Evolutionary conservation across 1,284 basidiomycete species (phyloP).

Genomic region (Cutaneotrichosporon cyanovorans): DNA sequence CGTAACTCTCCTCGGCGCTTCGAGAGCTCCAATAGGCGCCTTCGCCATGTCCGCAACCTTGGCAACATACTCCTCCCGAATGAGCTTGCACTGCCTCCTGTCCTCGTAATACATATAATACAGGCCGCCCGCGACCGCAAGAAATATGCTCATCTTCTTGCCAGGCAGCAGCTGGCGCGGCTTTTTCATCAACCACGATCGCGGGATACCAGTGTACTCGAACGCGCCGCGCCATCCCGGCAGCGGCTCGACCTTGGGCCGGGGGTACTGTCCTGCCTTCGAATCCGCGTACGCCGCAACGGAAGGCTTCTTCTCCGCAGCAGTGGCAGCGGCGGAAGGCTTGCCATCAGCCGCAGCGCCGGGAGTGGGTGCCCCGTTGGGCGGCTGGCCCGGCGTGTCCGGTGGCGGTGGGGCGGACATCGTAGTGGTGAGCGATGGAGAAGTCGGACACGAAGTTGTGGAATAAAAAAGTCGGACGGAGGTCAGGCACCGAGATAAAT

Average conservation of each 20-base stretch:
- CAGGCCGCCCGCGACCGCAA: constrained; percentile 63
- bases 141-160: constrained; percentile 82
- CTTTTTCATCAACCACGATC: constrained; percentile 46
- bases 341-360: not conserved
- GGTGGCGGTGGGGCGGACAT: not conserved
- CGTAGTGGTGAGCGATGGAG: not conserved
- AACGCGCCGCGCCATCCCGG: constrained; percentile 42
- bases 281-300: not conserved
- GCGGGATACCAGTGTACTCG: constrained; percentile 48
- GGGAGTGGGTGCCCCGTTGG: not conserved
- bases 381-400: not conserved
- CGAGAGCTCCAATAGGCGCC: constrained; percentile 57
- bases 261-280: not conserved
- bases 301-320: not conserved
- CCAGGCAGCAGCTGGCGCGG: constrained; percentile 58
- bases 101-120: constrained; percentile 76
- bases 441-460: too few relatives aligned
- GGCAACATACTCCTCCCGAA: constrained; percentile 70
- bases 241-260: constrained; percentile 19
- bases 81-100: constrained; percentile 64
- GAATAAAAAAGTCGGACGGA: too few relatives aligned
- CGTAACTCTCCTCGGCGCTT: constrained; percentile 68
- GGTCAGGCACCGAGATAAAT: too few relatives aligned
- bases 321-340: not conserved
- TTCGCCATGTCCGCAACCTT: constrained; percentile 70